These are phyloP conservation scores for Inga oerstediana DNA, from an alignment of 306 rosid species.

Conservation along the genomic window DNA sequence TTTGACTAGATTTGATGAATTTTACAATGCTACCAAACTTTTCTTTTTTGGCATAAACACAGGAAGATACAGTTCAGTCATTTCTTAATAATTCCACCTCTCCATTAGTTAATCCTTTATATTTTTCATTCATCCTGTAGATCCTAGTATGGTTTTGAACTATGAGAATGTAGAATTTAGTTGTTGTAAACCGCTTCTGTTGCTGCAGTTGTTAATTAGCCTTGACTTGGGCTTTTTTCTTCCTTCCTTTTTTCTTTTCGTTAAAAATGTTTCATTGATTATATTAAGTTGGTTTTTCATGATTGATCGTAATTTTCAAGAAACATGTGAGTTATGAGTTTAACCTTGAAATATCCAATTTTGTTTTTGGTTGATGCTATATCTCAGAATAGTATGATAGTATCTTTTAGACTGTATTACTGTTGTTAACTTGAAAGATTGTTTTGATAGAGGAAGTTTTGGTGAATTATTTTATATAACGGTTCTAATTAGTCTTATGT, in stretches of 20 bases:
- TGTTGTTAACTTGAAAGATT: background rate
- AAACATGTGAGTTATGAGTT: background rate
- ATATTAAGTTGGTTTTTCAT: background rate
- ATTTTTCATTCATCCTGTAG: background rate
- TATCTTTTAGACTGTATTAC: background rate
- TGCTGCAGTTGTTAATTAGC: background rate
- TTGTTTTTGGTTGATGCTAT: background rate
- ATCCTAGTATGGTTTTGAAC: constrained; percentile 1
- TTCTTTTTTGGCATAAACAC: constrained; percentile 4
- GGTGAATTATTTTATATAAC: background rate
- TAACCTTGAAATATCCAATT: background rate
- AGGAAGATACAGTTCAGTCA: background rate
- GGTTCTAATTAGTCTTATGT: background rate
- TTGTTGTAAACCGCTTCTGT: background rate
- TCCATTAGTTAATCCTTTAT: background rate
- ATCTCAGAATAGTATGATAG: constrained; percentile 1
- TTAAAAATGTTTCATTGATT: background rate
- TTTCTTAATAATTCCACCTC: constrained; percentile 17
- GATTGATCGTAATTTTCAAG: background rate
- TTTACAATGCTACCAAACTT: constrained; percentile 8
- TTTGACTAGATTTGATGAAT: constrained; percentile 16
- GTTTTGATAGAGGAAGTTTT: background rate
- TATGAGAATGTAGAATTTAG: background rate
- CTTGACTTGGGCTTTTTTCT: background rate
- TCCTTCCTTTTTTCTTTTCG: background rate